These are phyloP conservation scores for Penicillium oxalicum DNA, from an alignment of 2,329 filamentous ascomycete genomes.

Conservation along the genomic window DNA sequence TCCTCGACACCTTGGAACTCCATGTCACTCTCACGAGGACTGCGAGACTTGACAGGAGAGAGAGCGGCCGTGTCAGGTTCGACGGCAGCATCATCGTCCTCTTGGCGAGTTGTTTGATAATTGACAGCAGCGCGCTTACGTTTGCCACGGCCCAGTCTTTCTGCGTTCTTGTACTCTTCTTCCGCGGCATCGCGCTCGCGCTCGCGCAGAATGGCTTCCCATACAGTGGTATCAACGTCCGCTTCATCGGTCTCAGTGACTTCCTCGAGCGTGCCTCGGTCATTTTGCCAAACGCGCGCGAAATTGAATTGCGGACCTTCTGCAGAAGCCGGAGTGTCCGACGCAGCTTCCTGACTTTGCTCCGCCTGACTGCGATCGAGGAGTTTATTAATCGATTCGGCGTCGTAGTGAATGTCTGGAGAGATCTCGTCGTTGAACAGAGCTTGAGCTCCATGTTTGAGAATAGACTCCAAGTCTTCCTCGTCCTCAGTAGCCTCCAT, in stretches of 20 bases:
- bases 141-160: slow-evolving; percentile 80
- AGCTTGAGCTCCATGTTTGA: slow-evolving; percentile 79
- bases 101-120: slow-evolving; percentile 13
- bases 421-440: slow-evolving; percentile 70
- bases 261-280: slow-evolving; percentile 61
- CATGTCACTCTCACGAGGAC: slow-evolving; percentile 22
- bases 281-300: slow-evolving; percentile 87
- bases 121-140: slow-evolving; percentile 57
- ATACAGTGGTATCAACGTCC: slow-evolving; percentile 62
- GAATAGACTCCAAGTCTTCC: slow-evolving; percentile 77
- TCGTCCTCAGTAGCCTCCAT: slow-evolving; percentile 80
- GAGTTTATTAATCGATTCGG: slow-evolving; percentile 75
- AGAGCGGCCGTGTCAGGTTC: slow-evolving; percentile 12
- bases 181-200: slow-evolving; percentile 72
- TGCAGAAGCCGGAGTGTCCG: neutral
- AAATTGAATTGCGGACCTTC: slow-evolving; percentile 74
- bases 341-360: slow-evolving; percentile 58
- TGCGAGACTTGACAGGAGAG: slow-evolving; percentile 21
- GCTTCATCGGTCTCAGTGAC: slow-evolving; percentile 46
- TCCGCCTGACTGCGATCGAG: slow-evolving; percentile 82
- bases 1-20: slow-evolving; percentile 28
- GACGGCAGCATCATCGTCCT: slow-evolving; percentile 3
- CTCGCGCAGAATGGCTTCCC: slow-evolving; percentile 83
- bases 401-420: slow-evolving; percentile 74
- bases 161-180: slow-evolving; percentile 60